A percentile compares a stretch with the other conserved stretches of the same genome.
Evolutionary conservation across 306 rosid species (phyloP).

Genomic region (Lathyrus tuberosus): DNA sequence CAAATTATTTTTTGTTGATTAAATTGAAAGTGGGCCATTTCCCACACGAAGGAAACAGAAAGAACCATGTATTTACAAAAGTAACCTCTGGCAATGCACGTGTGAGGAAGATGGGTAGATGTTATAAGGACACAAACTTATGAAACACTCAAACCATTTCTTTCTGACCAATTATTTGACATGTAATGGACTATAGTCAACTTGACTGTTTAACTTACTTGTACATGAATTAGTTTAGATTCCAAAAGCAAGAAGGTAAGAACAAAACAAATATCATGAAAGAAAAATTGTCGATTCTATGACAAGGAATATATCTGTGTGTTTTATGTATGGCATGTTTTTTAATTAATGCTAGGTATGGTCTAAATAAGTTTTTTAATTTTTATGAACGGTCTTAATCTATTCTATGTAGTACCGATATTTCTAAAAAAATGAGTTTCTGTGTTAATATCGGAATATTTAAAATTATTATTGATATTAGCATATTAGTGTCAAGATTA

Average conservation of each 20-base stretch:
- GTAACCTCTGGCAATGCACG: constrained; percentile 36
- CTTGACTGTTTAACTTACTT: constrained; percentile 36
- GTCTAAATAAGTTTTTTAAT: background rate
- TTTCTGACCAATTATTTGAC: constrained; percentile 40
- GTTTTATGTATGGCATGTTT: constrained; percentile 32
- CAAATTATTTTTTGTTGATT: background rate
- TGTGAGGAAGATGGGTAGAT: constrained; percentile 43
- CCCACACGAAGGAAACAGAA: constrained; percentile 34
- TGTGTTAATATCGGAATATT: too few species aligned
- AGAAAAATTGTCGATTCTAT: constrained; percentile 34
- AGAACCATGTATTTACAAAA: background rate
- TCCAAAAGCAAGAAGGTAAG: constrained; percentile 56
- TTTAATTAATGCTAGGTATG: constrained; percentile 17
- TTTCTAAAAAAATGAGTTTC: too few species aligned
- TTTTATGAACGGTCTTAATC: too few species aligned
- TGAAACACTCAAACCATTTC: constrained; percentile 10
- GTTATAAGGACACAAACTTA: background rate
- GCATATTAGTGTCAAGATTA: too few species aligned
- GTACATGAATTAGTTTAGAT: constrained; percentile 42
- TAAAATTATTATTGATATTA: too few species aligned
- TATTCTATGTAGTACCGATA: too few species aligned
- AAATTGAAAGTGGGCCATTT: constrained; percentile 31
- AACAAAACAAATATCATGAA: constrained; percentile 63
- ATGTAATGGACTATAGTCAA: constrained; percentile 32
- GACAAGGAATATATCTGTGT: constrained; percentile 32